These are phyloP conservation scores for Trichosporon inkin DNA, from an alignment of 1,284 basidiomycete species.

Conservation along the genomic window DNA sequence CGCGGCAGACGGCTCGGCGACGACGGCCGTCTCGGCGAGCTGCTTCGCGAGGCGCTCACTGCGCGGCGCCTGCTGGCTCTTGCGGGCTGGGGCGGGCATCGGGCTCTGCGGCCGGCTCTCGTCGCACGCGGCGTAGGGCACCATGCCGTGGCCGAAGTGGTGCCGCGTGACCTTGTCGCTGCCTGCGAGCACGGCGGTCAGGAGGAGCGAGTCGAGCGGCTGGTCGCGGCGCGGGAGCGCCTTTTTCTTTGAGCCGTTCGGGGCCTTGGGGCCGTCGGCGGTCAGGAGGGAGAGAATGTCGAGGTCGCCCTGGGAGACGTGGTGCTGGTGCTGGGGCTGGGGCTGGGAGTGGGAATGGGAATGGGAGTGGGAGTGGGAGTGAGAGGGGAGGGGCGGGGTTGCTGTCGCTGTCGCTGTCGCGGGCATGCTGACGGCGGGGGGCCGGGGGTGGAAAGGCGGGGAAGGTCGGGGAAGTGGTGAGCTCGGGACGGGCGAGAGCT, in stretches of 20 bases:
- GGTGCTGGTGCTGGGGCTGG: conserved; percentile 53
- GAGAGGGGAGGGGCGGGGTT: conserved; percentile 42
- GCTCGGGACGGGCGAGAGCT: no score
- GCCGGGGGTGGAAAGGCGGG: neutral
- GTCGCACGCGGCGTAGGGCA: conserved; percentile 46
- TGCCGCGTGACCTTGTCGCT: conserved; percentile 43
- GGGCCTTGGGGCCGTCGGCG: conserved; percentile 24
- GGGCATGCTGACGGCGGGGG: neutral
- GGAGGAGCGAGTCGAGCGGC: conserved; percentile 44
- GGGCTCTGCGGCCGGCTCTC: conserved; percentile 40
- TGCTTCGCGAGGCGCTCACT: conserved; percentile 33
- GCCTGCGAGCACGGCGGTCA: conserved; percentile 47
- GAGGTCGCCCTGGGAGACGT: conserved; percentile 36
- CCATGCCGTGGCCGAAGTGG: conserved; percentile 48
- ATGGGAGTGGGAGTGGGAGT: conserved; percentile 61
- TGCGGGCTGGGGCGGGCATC: conserved; percentile 19
- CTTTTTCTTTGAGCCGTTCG: neutral
- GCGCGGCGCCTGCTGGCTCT: conserved; percentile 45
- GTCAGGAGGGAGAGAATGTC: conserved; percentile 45
- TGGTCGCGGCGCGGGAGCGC: conserved; percentile 20
- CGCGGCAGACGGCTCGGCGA: neutral
- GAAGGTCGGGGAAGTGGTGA: neutral
- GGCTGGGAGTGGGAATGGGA: conserved; percentile 58
- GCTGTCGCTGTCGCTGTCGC: conserved; percentile 4
- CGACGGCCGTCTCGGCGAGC: conserved; percentile 14